Evolutionary conservation across 2,329 filamentous ascomycete genomes (phyloP).

Genomic region (Pezicula neosporulosa): DNA sequence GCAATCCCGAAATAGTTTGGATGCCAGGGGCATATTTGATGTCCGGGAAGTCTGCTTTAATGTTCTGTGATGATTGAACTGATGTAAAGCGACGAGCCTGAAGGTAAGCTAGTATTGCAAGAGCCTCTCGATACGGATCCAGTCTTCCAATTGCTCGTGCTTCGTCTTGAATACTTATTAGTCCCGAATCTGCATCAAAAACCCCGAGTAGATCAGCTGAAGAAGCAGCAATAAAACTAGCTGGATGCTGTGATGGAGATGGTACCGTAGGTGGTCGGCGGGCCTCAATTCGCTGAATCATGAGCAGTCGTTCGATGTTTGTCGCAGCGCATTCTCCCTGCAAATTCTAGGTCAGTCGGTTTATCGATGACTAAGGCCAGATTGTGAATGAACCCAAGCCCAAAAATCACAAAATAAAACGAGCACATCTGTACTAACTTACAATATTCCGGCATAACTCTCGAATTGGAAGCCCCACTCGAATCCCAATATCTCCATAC

Average conservation of each 20-base stretch:
- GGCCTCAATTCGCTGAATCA: slow-evolving; percentile 13
- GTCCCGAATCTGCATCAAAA: slow-evolving; percentile 20
- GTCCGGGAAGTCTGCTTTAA: slow-evolving; percentile 16
- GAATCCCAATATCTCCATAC: slow-evolving; percentile 72
- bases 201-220: slow-evolving; percentile 16
- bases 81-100: slow-evolving; percentile 12
- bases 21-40: slow-evolving; percentile 14
- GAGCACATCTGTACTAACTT: too few relatives aligned
- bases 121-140: slow-evolving; percentile 19
- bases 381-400: too few relatives aligned
- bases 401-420: background rate
- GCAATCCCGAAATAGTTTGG: slow-evolving; percentile 13
- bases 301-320: slow-evolving; percentile 17
- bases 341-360: background rate
- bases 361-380: too few relatives aligned
- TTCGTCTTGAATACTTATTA: slow-evolving; percentile 19
- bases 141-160: slow-evolving; percentile 17
- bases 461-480: slow-evolving; percentile 81
- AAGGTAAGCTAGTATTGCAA: slow-evolving; percentile 16
- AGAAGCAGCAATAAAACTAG: slow-evolving; percentile 15
- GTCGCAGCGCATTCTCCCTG: slow-evolving; percentile 15
- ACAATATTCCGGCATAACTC: slow-evolving; percentile 84
- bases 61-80: slow-evolving; percentile 12
- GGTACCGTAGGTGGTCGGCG: slow-evolving; percentile 9
- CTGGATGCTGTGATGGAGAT: slow-evolving; percentile 10